A percentile compares a stretch with the other conserved stretches of the same genome.
Evolutionary conservation across 2,329 filamentous ascomycete genomes (phyloP).

Genomic region (Diplodia corticola): DNA sequence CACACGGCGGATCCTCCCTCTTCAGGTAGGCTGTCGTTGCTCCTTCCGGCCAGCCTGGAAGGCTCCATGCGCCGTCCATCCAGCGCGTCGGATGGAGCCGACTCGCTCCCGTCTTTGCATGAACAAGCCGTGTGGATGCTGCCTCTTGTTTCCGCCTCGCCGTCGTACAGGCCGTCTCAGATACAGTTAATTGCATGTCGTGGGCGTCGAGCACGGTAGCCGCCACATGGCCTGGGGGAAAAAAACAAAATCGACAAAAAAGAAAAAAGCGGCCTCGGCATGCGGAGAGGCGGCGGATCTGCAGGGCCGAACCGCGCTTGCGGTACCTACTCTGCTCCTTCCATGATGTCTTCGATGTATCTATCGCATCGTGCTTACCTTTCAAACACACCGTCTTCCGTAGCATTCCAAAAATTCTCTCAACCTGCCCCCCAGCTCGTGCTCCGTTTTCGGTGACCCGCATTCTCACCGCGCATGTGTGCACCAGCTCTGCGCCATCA

Average conservation of each 20-base stretch:
- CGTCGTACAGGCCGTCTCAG: neutral
- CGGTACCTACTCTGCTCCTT: neutral
- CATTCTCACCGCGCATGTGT: neutral
- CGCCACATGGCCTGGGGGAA: neutral
- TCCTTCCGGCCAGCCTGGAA: neutral
- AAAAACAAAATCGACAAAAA: neutral
- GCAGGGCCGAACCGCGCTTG: constrained; percentile 15
- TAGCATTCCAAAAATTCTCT: neutral
- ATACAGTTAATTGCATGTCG: neutral
- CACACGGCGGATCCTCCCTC: neutral
- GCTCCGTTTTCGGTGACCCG: neutral
- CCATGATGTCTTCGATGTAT: neutral
- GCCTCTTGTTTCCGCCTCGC: neutral
- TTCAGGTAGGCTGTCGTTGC: neutral
- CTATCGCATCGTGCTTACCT: neutral
- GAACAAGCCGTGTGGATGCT: neutral
- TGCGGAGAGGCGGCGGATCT: constrained; percentile 3
- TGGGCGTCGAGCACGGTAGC: neutral
- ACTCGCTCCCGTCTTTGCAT: constrained; percentile 7
- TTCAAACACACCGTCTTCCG: neutral
- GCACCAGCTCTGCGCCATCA: neutral
- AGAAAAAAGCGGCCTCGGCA: neutral
- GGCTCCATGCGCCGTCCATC: neutral
- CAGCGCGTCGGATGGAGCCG: neutral
- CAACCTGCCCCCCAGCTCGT: neutral